A percentile compares a stretch with the other conserved stretches of the same genome.
Evolutionary conservation across 805 yeast species (phyloP).

Genomic region (Crinitomyces ghanaensis): DNA sequence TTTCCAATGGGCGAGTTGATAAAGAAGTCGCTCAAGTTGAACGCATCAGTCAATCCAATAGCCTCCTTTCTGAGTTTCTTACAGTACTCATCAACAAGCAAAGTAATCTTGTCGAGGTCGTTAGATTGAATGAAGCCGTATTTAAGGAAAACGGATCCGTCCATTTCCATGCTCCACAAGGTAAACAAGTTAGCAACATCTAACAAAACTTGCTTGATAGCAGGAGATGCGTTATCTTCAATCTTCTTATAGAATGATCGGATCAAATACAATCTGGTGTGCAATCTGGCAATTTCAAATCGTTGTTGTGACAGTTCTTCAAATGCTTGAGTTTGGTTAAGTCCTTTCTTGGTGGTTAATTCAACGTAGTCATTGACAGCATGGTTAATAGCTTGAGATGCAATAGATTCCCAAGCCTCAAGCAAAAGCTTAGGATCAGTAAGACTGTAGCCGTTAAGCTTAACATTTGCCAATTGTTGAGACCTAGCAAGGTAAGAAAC

Average conservation of each 20-base stretch:
- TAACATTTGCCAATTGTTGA: slow-evolving; percentile 10
- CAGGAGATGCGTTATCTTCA: slow-evolving; percentile 25
- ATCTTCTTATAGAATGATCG: slow-evolving; percentile 28
- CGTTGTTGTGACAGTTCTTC: slow-evolving; percentile 31
- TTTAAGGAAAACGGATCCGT: slow-evolving; percentile 61
- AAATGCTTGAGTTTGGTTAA: slow-evolving; percentile 25
- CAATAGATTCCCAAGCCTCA: slow-evolving; percentile 29
- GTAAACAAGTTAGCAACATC: slow-evolving; percentile 54
- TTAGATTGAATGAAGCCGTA: slow-evolving; percentile 43
- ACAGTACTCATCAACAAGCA: slow-evolving; percentile 36
- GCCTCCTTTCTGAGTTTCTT: slow-evolving; percentile 51
- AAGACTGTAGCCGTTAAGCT: slow-evolving; percentile 17
- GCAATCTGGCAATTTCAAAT: slow-evolving; percentile 30
- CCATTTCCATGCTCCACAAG: slow-evolving; percentile 53
- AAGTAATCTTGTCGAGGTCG: slow-evolving; percentile 33
- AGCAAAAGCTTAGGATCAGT: slow-evolving; percentile 20
- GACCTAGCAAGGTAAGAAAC: slow-evolving; percentile 31
- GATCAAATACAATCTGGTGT: slow-evolving; percentile 29
- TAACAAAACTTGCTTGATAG: slow-evolving; percentile 39
- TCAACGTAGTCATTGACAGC: slow-evolving; percentile 24
- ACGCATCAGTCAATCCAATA: slow-evolving; percentile 72
- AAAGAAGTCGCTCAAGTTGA: slow-evolving; percentile 68
- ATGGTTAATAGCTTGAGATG: slow-evolving; percentile 24
- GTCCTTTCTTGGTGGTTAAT: slow-evolving; percentile 8
- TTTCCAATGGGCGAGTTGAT: slow-evolving; percentile 75